Conservation (phyloP, 2,329 filamentous ascomycete species). For the Scortechinia acanthostroma region DNA sequence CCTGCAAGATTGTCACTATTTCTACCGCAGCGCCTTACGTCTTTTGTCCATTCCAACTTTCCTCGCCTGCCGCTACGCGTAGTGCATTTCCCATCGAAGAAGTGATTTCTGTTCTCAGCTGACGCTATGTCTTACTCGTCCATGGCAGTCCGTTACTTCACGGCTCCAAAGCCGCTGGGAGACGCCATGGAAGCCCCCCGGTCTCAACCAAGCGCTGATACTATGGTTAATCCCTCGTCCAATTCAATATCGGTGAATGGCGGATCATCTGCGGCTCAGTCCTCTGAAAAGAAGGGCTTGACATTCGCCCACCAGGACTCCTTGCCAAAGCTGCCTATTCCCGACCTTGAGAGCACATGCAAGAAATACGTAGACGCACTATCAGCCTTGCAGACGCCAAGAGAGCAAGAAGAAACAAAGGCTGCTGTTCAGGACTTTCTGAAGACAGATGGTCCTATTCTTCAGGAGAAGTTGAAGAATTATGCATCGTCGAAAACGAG, state of each 20-base stretch:
- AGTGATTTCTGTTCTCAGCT: not conserved
- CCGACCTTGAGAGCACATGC: conserved; percentile 73
- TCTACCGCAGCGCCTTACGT: conserved; percentile 2
- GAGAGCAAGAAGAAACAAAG: conserved; percentile 78
- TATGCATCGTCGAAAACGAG: conserved; percentile 88
- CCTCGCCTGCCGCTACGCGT: not conserved
- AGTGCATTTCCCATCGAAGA: not conserved
- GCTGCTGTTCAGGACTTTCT: conserved; percentile 79
- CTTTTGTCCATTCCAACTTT: not conserved
- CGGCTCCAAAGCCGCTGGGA: not conserved
- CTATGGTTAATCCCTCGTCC: not conserved
- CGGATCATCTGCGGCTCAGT: too few species aligned
- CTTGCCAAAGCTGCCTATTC: conserved; percentile 86
- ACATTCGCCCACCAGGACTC: conserved; percentile 86
- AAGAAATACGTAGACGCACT: conserved; percentile 74
- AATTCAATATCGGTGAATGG: too few species aligned
- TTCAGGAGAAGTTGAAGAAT: conserved; percentile 83
- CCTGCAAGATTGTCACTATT: not conserved
- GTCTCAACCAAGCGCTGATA: not conserved
- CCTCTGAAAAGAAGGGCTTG: conserved; percentile 44
- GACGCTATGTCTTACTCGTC: not conserved
- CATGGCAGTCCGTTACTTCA: conserved; percentile 1
- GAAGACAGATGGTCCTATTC: conserved; percentile 68
- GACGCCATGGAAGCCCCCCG: not conserved
- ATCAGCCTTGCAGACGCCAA: conserved; percentile 70